Percentiles rank a stretch among this genome's conserved stretches.
Evolutionary conservation across 495 filamentous ascomycete genomes (phyloP).

Genomic region (Viridothelium virens): DNA sequence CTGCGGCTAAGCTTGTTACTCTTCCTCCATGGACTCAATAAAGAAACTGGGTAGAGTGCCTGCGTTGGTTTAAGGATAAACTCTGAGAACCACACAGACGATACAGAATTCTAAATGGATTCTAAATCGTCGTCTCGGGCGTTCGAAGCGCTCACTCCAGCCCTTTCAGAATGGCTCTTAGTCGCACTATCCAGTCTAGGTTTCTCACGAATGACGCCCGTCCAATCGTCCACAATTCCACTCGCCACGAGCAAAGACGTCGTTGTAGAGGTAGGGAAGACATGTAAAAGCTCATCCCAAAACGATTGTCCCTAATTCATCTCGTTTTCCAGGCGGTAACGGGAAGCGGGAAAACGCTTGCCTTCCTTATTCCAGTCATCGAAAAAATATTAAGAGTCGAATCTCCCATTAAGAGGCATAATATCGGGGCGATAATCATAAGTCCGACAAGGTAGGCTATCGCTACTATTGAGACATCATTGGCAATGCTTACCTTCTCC

Average conservation of each 20-base stretch:
- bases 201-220: constrained; percentile 82
- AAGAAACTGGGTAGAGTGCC: no score
- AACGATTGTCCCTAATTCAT: not conserved
- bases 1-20: no score
- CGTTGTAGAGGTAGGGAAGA: constrained; percentile 59
- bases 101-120: not conserved
- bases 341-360: constrained; percentile 88
- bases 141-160: constrained; percentile 71
- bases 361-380: constrained; percentile 81
- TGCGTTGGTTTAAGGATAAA: no score
- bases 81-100: no score
- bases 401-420: constrained; percentile 75
- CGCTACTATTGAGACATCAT: not conserved
- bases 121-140: constrained; percentile 39
- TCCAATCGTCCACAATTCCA: constrained; percentile 88
- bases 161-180: constrained; percentile 83
- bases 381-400: constrained; percentile 70
- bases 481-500: not conserved
- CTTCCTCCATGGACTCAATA: no score
- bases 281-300: not conserved
- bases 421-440: constrained; percentile 83
- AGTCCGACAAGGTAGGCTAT: constrained; percentile 64
- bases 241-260: constrained; percentile 91
- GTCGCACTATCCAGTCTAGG: constrained; percentile 79
- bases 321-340: constrained; percentile 60